Base-by-base conservation (phyloP, 306 rosid species). In the Cicer judaicum region DNA sequence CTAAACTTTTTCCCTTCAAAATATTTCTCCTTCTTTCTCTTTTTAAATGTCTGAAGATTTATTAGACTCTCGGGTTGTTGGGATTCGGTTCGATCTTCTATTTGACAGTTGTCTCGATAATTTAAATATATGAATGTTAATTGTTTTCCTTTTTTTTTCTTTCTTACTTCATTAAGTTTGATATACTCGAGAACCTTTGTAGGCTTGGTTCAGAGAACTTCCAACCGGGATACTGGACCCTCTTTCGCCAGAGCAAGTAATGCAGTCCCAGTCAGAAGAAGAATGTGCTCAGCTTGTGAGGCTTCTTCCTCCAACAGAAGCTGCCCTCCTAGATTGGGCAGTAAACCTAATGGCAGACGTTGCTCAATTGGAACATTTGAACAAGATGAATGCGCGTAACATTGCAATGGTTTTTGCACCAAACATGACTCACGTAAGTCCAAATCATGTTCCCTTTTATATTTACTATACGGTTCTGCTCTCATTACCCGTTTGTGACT, bases 151-250 rank as follows among this genome's bases (percentile, higher is more conserved):
- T 63, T 39, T 77, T 77, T 29, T 29, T 29, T 3, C 36, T 29
- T 38, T 60, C 29, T n/a, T 19, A 68, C 80, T 19, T 75, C 57
- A 19, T 62, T 70, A 76, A 68, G 72, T 70, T 82, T 82, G 19
- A 69, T 70, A 49, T 50, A 9, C 60, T 53, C 53, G 70, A 77
- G 66, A 64, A 74, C 46, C 76, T 64, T 59, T 64, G 76, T 72
- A 92, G 99, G 99, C 99, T 70, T 95, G 99, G 98, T 95, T 95
- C 74, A 87, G 98, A 75, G 98, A 92, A 84, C 98, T 92, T 48
- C 99, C 99, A 36, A 78, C 93, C 8, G 98, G 90, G 57, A 83
- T 95, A 72, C 85, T 95, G 81, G 99, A 95, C 84, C 89, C 98
- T 76, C 93, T 95, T 79, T 81, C 93, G 0, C 96, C 95, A 2